phyloP scores from a whole-genome alignment of 371 early-diverging fungal genomes.

The Rhizomucor pusillus region DNA sequence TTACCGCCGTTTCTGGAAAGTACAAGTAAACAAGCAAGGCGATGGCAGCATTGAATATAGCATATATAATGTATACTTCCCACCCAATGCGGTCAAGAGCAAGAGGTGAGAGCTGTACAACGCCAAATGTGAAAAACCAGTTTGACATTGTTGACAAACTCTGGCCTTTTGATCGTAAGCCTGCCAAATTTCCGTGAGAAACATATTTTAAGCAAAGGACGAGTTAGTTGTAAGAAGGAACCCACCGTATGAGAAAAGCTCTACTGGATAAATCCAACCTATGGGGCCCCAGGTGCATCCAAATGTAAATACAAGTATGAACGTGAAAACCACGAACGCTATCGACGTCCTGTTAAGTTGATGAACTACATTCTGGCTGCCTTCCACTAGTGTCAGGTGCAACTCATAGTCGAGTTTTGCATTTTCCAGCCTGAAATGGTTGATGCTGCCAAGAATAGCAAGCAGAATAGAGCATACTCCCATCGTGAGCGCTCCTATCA shows the following conservation, averaged over 20 bases:
- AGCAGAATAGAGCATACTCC: conserved; percentile 42
- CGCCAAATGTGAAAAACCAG: conserved; percentile 80
- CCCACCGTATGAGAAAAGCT: conserved; percentile 72
- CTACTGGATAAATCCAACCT: conserved; percentile 65
- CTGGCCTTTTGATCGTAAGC: conserved; percentile 78
- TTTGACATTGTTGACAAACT: conserved; percentile 85
- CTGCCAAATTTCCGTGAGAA: conserved; percentile 9
- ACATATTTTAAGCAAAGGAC: no score
- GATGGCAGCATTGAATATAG: conserved; percentile 54
- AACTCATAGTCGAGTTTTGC: background rate
- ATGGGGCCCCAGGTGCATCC: conserved; percentile 72
- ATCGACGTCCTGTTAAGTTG: conserved; percentile 31
- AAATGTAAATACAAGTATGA: conserved; percentile 70
- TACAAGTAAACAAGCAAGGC: conserved; percentile 59
- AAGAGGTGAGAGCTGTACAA: conserved; percentile 63
- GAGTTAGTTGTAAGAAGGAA: background rate
- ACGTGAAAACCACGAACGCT: conserved; percentile 64
- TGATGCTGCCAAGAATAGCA: conserved; percentile 39
- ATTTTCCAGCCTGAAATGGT: no score
- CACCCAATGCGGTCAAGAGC: conserved; percentile 59
- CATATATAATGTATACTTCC: conserved; percentile 66
- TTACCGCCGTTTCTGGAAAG: conserved; percentile 84
- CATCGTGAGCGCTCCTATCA: conserved; percentile 45
- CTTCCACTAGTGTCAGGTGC: background rate
- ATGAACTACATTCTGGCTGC: background rate